phyloP scores from a whole-genome alignment of 2,329 filamentous ascomycete species.

The Dryadomyces sulphureus region DNA sequence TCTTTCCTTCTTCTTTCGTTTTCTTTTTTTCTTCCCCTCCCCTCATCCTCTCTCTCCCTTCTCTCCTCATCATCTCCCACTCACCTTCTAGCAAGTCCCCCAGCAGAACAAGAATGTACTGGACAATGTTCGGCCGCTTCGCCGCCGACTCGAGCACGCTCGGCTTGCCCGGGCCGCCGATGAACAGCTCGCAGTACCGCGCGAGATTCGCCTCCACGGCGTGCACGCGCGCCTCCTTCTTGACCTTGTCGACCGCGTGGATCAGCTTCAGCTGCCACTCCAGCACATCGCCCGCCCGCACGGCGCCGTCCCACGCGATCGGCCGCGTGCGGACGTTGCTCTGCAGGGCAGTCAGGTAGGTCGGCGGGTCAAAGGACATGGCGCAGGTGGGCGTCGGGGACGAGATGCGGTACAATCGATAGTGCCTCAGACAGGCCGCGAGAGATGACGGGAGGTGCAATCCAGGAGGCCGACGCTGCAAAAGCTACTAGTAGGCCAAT shows the following conservation, averaged over 20 bases:
- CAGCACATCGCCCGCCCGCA: slow-evolving; percentile 82
- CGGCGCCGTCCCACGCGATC: slow-evolving; percentile 95
- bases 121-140: slow-evolving; percentile 79
- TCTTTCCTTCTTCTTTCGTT: no score
- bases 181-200: slow-evolving; percentile 67
- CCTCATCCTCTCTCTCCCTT: neutral
- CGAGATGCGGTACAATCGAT: neutral
- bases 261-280: slow-evolving; percentile 92
- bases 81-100: slow-evolving; percentile 77
- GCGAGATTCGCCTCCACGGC: slow-evolving; percentile 66
- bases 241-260: slow-evolving; percentile 89
- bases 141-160: slow-evolving; percentile 72
- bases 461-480: neutral
- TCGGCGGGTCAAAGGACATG: slow-evolving; percentile 88
- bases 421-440: neutral
- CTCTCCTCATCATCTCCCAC: slow-evolving; percentile 11
- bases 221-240: slow-evolving; percentile 77
- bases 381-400: slow-evolving; percentile 6
- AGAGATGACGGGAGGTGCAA: neutral
- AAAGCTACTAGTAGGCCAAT: slow-evolving; percentile 1
- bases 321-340: slow-evolving; percentile 93
- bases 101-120: slow-evolving; percentile 85
- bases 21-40: neutral
- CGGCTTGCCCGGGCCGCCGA: slow-evolving; percentile 58
- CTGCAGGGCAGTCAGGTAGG: slow-evolving; percentile 73